Conservation (phyloP, 2,329 filamentous ascomycete species). For the Eutypella sp. region DNA sequence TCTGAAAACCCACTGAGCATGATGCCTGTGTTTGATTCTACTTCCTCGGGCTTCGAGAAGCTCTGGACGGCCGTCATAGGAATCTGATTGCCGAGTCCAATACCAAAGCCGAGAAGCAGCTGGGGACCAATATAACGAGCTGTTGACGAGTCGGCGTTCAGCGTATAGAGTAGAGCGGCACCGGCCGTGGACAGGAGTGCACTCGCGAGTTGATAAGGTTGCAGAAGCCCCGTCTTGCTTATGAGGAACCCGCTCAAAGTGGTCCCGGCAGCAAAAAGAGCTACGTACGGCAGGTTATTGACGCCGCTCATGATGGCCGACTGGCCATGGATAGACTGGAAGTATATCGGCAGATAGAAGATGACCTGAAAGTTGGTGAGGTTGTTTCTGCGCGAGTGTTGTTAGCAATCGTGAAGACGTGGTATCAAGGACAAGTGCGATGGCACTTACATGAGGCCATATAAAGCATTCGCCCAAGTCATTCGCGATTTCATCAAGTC, state of each 20-base stretch:
- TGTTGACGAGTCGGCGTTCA: not conserved
- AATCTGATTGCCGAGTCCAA: constrained; percentile 9
- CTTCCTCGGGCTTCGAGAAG: constrained; percentile 7
- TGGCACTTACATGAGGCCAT: not conserved
- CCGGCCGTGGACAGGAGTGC: not conserved
- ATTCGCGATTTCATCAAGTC: not conserved
- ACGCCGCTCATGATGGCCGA: not conserved
- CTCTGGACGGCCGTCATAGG: constrained; percentile 8
- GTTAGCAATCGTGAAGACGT: not conserved
- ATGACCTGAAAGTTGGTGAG: constrained; percentile 10
- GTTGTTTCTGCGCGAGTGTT: not conserved
- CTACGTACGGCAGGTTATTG: constrained; percentile 23
- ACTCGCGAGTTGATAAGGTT: not conserved
- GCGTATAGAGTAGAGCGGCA: not conserved
- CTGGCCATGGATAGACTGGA: not conserved
- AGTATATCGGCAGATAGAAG: not conserved
- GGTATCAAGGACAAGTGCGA: not conserved
- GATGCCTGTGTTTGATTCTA: constrained; percentile 1
- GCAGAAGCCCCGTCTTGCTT: not conserved
- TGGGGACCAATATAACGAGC: constrained; percentile 6
- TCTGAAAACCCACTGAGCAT: not conserved
- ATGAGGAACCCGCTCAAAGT: not conserved
- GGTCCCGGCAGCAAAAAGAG: constrained; percentile 4
- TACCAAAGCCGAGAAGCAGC: constrained; percentile 6
- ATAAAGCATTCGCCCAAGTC: not conserved